These are phyloP conservation scores for Bipolaris sorokiniana DNA, from an alignment of 2,329 filamentous ascomycete genomes.

Conservation along the genomic window DNA sequence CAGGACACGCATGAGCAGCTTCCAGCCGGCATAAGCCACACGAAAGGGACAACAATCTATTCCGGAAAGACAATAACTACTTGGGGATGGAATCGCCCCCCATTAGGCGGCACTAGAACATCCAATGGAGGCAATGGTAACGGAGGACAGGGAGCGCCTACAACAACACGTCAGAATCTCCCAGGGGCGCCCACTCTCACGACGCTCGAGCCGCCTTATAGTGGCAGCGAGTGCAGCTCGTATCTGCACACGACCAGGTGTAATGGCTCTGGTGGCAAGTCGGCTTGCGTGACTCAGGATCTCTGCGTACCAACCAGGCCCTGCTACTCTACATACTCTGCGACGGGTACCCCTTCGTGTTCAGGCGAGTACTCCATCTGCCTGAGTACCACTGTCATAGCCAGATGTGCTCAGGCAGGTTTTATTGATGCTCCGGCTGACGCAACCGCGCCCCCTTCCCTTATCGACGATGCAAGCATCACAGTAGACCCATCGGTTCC, in stretches of 20 bases:
- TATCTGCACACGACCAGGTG: neutral
- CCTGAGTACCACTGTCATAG: conserved; percentile 1
- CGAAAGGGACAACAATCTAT: too few species aligned
- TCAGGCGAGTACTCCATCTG: conserved; percentile 5
- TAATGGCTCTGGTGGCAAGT: neutral
- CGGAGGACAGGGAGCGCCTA: too few species aligned
- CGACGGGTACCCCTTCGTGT: conserved; percentile 1
- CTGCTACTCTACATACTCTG: conserved; percentile 2
- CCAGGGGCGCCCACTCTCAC: too few species aligned
- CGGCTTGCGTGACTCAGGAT: conserved; percentile 1
- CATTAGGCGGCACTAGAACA: too few species aligned
- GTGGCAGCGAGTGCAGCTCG: too few species aligned
- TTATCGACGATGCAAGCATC: neutral
- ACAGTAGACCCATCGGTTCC: neutral
- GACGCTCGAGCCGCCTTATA: too few species aligned
- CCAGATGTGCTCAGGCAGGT: neutral
- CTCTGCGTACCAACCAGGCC: conserved; percentile 1
- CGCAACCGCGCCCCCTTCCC: neutral
- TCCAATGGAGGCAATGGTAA: too few species aligned
- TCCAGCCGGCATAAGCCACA: too few species aligned
- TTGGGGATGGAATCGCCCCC: too few species aligned
- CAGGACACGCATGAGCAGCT: too few species aligned
- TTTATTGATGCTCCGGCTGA: neutral
- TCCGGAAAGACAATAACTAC: too few species aligned
- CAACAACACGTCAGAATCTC: too few species aligned